Evolutionary conservation across 23 red algal species (phyloP).

Genomic region (Gracilaria domingensis): DNA sequence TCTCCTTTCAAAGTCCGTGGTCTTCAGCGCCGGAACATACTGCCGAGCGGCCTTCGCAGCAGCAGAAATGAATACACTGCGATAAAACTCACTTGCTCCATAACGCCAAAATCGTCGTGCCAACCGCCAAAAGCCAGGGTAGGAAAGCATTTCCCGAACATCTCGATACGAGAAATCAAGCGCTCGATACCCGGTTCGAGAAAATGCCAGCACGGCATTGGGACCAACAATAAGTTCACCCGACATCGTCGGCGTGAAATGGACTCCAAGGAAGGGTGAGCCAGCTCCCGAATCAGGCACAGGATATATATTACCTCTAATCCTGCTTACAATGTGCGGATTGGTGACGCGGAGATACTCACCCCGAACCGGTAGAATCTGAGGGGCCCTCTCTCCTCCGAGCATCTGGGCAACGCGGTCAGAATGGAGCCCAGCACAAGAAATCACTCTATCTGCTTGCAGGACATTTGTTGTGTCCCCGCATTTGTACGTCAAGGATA

Average conservation of each 20-base stretch:
- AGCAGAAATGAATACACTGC: constrained; percentile 41
- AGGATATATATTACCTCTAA: constrained; percentile 77
- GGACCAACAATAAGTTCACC: constrained; percentile 85
- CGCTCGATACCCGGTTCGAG: constrained; percentile 52
- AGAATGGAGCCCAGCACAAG: constrained; percentile 73
- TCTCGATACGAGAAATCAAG: constrained; percentile 15
- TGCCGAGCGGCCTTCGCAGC: constrained; percentile 25
- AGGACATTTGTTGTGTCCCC: constrained; percentile 6
- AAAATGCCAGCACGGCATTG: constrained; percentile 69
- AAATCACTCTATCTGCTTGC: constrained; percentile 57
- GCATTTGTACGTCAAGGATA: constrained; percentile 13
- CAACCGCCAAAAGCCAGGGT: constrained; percentile 78
- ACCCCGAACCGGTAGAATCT: constrained; percentile 84
- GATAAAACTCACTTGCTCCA: constrained; percentile 45
- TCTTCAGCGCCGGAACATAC: constrained; percentile 48
- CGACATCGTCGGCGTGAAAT: constrained; percentile 86
- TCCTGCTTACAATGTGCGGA: constrained; percentile 44
- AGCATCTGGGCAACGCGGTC: constrained; percentile 50
- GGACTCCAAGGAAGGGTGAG: constrained; percentile 83
- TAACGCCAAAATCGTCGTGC: constrained; percentile 24
- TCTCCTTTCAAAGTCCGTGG: constrained; percentile 39
- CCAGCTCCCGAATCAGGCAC: constrained; percentile 72
- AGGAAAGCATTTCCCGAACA: constrained; percentile 43
- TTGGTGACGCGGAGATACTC: constrained; percentile 71
- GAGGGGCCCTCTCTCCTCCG: constrained; percentile 53